A percentile compares a stretch with the other conserved stretches of the same genome.
Conservation (phyloP, 306 rosid genomes). For the Citrullus colocynthis region DNA sequence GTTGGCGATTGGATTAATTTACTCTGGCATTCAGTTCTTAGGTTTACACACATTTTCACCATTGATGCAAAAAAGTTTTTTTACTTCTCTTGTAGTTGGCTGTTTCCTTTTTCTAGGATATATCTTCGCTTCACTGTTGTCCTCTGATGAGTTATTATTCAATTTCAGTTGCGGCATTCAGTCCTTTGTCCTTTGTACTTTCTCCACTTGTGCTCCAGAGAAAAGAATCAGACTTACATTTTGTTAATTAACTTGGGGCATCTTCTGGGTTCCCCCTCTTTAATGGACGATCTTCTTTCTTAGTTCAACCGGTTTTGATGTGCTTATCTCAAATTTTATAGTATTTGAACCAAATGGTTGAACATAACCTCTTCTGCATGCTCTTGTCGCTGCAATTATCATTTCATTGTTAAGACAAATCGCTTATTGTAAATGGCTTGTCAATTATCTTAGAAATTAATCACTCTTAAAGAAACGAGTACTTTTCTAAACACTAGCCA, state of each 20-base stretch:
- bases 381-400: no score
- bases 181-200: background rate
- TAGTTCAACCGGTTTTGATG: no score
- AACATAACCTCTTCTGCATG: no score
- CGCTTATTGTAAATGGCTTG: no score
- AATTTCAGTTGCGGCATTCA: background rate
- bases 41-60: background rate
- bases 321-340: no score
- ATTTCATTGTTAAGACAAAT: no score
- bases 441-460: no score
- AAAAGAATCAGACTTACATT: background rate
- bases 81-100: background rate
- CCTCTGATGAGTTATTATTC: background rate
- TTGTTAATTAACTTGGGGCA: background rate
- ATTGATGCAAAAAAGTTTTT: background rate
- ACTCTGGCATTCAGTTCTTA: background rate
- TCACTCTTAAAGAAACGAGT: no score
- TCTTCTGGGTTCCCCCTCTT: background rate
- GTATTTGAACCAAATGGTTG: no score
- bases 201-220: background rate
- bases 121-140: background rate
- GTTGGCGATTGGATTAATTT: constrained; percentile 1
- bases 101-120: background rate
- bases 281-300: background rate
- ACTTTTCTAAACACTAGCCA: background rate